Conservation (phyloP, 176 grass and related monocot genomes). For the Paspalum vaginatum region DNA sequence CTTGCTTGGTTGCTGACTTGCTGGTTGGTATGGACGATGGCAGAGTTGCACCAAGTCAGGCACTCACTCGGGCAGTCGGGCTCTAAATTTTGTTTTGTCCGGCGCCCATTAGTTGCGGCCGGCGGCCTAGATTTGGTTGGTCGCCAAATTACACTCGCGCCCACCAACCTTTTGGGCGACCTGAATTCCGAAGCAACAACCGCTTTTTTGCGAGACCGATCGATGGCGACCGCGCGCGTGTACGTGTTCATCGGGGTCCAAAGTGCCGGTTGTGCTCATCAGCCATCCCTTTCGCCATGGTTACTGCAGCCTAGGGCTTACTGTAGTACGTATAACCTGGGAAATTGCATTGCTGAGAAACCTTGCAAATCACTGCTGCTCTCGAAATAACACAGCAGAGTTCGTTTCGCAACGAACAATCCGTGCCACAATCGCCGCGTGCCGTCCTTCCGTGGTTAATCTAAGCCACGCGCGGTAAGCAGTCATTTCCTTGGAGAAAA, state of each 20-base stretch:
- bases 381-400: too few relatives aligned
- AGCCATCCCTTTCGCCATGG: too few relatives aligned
- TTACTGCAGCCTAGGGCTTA: too few relatives aligned
- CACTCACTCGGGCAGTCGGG: background rate
- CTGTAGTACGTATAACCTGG: too few relatives aligned
- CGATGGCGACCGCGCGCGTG: too few relatives aligned
- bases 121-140: slow-evolving; percentile 31
- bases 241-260: too few relatives aligned
- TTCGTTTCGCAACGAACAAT: too few relatives aligned
- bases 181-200: background rate
- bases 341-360: too few relatives aligned
- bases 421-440: background rate
- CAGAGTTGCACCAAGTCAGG: slow-evolving; percentile 27
- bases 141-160: background rate
- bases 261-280: too few relatives aligned
- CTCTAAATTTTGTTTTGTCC: background rate
- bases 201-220: background rate
- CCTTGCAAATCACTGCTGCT: too few relatives aligned
- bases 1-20: background rate
- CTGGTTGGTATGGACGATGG: background rate
- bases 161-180: background rate
- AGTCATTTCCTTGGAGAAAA: background rate
- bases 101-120: background rate
- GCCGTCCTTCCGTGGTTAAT: background rate
- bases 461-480: background rate